Base-by-base conservation (phyloP, 2,329 filamentous ascomycete genomes). In the Diplodia scrobiculata region DNA sequence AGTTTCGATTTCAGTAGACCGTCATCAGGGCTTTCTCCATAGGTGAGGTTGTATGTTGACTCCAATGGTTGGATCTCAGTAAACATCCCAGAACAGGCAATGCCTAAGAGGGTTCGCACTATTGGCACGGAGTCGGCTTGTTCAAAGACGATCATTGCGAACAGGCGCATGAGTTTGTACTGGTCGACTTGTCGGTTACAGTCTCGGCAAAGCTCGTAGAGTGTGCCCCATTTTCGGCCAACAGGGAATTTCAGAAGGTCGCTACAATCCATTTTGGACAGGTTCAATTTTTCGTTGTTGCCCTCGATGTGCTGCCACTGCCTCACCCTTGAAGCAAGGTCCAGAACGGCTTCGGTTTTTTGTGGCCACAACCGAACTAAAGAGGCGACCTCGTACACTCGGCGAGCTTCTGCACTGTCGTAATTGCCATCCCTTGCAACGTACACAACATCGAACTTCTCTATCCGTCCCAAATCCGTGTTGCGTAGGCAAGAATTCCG, bases 401-500 rank as follows among this genome's bases (percentile, higher is more conserved):
- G 68, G 1, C 21, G 51, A 9, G 69, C 71, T 59, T 72, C 60
- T 0, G 68, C 47, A 0, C 66, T 67, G 64, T 71, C 73, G 10
- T 2, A 5, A 4, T 38, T 17, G 9, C 17, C 77, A 7, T 67
- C 14, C 0, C 60, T 11, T 1, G 70, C 52, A 0, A 62, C 66
- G 66, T 72, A 74, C 3, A 48, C 25, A 2, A 14, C 7, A 25
- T 65, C 79, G 3, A 65, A 13, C 0, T 54, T 50, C 1, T 69
- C 10, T 50, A 78, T 76, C 0, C 74, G 75, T 1, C 78, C 78
- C 45, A 73, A 79, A 0, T 69, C 72, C 51, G 70, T 66, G 1
- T 75, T 67, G 1, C 71, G 71, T 63, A 77, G 77, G 0, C 66
- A 69, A 0, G 74, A 70, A 9, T 71, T 68, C 6, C 78, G 73